Evolutionary conservation across 148 eudicot species (phyloP).

Genomic region (Silene conica): DNA sequence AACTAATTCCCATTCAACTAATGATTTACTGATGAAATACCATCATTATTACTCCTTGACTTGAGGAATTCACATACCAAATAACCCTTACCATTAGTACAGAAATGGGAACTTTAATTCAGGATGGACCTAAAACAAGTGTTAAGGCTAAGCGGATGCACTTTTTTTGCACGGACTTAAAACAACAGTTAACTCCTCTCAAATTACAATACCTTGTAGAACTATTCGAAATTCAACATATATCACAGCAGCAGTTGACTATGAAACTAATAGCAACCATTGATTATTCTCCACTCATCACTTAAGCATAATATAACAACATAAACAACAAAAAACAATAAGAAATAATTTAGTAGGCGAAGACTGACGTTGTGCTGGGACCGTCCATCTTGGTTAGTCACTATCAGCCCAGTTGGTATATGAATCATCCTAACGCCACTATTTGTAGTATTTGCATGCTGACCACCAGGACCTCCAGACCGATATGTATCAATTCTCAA

Average conservation of each 20-base stretch:
- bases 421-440: slow-evolving; percentile 95
- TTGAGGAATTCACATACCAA: no score
- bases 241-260: background rate
- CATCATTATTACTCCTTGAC: no score
- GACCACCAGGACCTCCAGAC: slow-evolving; percentile 98
- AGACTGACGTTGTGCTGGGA: slow-evolving; percentile 76
- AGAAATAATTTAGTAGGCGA: background rate
- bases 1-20: no score
- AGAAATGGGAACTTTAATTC: no score
- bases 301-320: background rate
- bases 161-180: background rate
- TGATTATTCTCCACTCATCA: background rate
- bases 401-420: slow-evolving; percentile 69
- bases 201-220: background rate
- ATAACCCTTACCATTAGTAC: no score
- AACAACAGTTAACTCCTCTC: background rate
- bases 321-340: background rate
- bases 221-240: background rate
- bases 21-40: no score
- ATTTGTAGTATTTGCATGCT: slow-evolving; percentile 90
- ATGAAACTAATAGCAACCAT: background rate
- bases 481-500: slow-evolving; percentile 85
- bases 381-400: slow-evolving; percentile 88
- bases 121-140: no score
- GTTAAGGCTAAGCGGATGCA: background rate